Conservation (phyloP, 257 asterid species). For the Orobanche coerulescens region DNA sequence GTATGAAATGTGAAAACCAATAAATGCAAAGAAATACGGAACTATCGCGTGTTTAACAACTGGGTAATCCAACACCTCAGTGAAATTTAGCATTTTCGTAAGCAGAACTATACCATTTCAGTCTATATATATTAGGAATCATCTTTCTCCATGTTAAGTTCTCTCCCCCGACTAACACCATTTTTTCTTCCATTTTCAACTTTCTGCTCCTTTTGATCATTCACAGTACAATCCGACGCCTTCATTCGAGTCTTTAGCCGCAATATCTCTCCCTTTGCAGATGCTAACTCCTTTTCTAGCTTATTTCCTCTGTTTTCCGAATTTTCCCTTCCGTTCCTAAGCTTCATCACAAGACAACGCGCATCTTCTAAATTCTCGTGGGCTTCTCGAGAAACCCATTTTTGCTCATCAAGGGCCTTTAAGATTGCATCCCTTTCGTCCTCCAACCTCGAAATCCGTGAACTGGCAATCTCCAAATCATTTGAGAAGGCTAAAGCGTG, state of each 20-base stretch:
- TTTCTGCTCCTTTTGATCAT: constrained; percentile 26
- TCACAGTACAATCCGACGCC: constrained; percentile 28
- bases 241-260: constrained; percentile 49
- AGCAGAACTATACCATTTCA: constrained; percentile 23
- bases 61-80: too few species aligned
- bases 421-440: constrained; percentile 48
- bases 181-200: constrained; percentile 28
- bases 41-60: background rate
- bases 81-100: too few species aligned
- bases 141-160: constrained; percentile 25
- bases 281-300: constrained; percentile 61
- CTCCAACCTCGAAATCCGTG: constrained; percentile 44
- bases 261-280: constrained; percentile 87
- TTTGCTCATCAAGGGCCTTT: constrained; percentile 54
- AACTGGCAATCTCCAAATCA: constrained; percentile 47
- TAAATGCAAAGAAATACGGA: background rate
- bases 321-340: constrained; percentile 56
- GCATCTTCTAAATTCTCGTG: constrained; percentile 80
- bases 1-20: background rate
- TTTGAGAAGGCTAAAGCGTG: constrained; percentile 33
- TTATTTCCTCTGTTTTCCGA: constrained; percentile 49
- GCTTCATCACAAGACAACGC: constrained; percentile 45
- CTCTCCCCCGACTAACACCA: constrained; percentile 40
- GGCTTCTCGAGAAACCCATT: constrained; percentile 40
- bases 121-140: too few species aligned